A percentile compares a stretch with the other conserved stretches of the same genome.
phyloP scores from a whole-genome alignment of 1,139 yeast species.

The Blastobotrys arbuscula region DNA sequence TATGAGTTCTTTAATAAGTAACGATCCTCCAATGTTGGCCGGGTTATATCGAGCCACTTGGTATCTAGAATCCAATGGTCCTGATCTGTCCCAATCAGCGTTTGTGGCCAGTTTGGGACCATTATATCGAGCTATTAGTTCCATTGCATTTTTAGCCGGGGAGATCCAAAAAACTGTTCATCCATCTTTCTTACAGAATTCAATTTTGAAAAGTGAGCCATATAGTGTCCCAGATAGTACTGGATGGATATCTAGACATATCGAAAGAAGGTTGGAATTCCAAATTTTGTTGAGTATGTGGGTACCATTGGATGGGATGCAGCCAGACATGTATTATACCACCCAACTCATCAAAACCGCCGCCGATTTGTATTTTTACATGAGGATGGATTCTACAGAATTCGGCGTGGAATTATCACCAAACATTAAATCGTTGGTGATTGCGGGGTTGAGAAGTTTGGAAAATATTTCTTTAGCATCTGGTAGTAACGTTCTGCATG shows the following conservation, averaged over 20 bases:
- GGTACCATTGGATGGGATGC: conserved; percentile 15
- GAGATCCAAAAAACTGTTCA: conserved; percentile 13
- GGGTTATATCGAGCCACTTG: conserved; percentile 14
- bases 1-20: conserved; percentile 14
- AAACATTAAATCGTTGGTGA: conserved; percentile 12
- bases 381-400: conserved; percentile 20
- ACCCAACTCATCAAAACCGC: conserved; percentile 17
- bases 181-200: neutral
- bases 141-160: conserved; percentile 15
- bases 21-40: conserved; percentile 13
- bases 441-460: conserved; percentile 15
- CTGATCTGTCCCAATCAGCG: conserved; percentile 7
- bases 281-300: conserved; percentile 16
- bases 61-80: conserved; percentile 2
- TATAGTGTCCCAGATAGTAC: conserved; percentile 13
- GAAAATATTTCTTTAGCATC: conserved; percentile 13
- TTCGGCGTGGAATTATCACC: conserved; percentile 13
- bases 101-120: conserved; percentile 15
- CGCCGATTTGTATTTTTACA: conserved; percentile 16
- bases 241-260: conserved; percentile 15
- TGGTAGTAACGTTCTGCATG: conserved; percentile 13
- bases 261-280: conserved; percentile 14
- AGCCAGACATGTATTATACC: conserved; percentile 15
- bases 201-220: neutral
- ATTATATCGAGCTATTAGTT: conserved; percentile 14